Percentiles rank a stretch among this genome's conserved stretches.
Conservation (phyloP, 352 stramenopile genomes). For the Phytophthora brassicae region DNA sequence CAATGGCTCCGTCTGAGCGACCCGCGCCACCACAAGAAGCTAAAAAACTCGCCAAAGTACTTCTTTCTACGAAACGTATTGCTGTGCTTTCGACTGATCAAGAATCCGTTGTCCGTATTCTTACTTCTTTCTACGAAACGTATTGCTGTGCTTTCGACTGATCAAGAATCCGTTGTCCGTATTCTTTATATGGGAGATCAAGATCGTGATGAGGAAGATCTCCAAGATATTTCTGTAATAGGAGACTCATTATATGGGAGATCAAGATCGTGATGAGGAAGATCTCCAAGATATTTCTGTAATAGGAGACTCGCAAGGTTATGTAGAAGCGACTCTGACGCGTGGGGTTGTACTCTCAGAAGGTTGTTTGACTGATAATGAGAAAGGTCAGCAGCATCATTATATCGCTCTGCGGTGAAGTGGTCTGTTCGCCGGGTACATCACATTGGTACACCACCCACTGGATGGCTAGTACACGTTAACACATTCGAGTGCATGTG, state of each 20-base stretch:
- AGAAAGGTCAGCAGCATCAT: neutral
- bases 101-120: too few species aligned
- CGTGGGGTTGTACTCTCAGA: neutral
- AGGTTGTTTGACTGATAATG: constrained; percentile 1
- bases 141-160: neutral
- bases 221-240: neutral
- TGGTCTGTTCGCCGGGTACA: constrained; percentile 1
- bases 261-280: neutral
- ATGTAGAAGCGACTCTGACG: neutral
- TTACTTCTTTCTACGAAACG: neutral
- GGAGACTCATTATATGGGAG: neutral
- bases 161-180: neutral
- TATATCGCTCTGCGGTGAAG: constrained; percentile 3
- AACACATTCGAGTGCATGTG: constrained; percentile 1
- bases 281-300: neutral
- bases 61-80: too few species aligned
- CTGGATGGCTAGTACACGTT: neutral
- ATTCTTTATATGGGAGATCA: neutral
- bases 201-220: neutral
- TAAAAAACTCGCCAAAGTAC: neutral
- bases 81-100: too few species aligned
- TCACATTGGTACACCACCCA: neutral
- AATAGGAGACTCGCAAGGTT: neutral
- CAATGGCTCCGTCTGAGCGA: neutral
- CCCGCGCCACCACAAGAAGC: neutral